Percentiles rank a stretch among this genome's conserved stretches.
Evolutionary conservation across 306 rosid genomes (phyloP).

Genomic region (Glycyrrhiza uralensis): DNA sequence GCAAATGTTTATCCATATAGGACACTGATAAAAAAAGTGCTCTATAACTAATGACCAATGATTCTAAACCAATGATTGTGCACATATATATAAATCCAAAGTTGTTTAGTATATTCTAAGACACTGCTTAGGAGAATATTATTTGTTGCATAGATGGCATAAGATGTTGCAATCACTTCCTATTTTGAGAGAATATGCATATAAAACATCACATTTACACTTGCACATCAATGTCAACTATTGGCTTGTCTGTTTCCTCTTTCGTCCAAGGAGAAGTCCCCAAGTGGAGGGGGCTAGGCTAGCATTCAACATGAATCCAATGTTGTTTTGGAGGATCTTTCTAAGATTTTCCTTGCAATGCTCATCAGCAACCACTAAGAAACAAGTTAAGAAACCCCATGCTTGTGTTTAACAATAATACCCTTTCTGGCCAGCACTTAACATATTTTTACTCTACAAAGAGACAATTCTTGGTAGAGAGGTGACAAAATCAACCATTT

Average conservation of each 20-base stretch:
- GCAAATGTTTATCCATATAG: background rate
- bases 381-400: slow-evolving; percentile 1
- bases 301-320: slow-evolving; percentile 10
- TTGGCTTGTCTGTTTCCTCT: slow-evolving; percentile 14
- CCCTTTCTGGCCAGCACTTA: background rate
- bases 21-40: background rate
- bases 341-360: slow-evolving; percentile 39
- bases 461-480: slow-evolving; percentile 16
- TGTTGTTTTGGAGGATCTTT: slow-evolving; percentile 35
- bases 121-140: slow-evolving; percentile 11
- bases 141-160: background rate
- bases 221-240: background rate
- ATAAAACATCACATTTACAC: background rate
- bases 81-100: background rate
- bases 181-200: background rate
- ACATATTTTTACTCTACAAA: background rate
- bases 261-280: slow-evolving; percentile 27
- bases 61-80: background rate
- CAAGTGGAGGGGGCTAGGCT: slow-evolving; percentile 16
- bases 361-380: slow-evolving; percentile 17
- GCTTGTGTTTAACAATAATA: slow-evolving; percentile 22
- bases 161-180: slow-evolving; percentile 5
- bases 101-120: background rate
- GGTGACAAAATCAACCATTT: slow-evolving; percentile 38
- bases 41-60: background rate